Evolutionary conservation across 2,329 filamentous ascomycete species (phyloP), one percentile per base, ranked within the genome.

Genomic region (Septoria linicola): DNA sequence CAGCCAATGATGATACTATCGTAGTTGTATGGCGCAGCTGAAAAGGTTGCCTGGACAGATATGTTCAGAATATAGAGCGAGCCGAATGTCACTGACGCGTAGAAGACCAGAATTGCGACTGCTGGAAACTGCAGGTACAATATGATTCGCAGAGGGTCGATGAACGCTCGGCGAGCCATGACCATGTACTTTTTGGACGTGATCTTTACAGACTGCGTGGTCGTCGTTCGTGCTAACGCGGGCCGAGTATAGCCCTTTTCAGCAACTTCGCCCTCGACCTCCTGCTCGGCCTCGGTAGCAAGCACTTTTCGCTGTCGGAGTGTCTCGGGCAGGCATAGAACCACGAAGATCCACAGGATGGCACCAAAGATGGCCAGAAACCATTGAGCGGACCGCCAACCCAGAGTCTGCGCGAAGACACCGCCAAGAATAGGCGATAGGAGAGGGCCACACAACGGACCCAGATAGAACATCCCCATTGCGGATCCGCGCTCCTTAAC

Each of bases 381-480:
- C 84, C 87, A 93, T 73, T 89, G 81, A 1, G 87, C 88, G 32
- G 83, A 83, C 60, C 85, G 76, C 89, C 89, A 93, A 1, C 84
- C 82, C 63, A 86, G 83, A 4, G 69, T 75, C 59, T 88, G 72
- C 1, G 85, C 77, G n/a, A 95, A 70, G 0, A 78, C 81, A 36
- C 88, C 89, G 45, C 88, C 89, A 25, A 93, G 75, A 45, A 93
- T 86, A 1, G 89, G 89, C 0, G 85, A 83, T 4, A 92, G 68
- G 11, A 93, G 70, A 0, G 89, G 89, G 0, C 88, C 88, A 41
- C 83, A 79, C 7, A 93, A 70, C 0, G 89, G 88, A 0, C 89
- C 89, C 0, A 93, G 76, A 61, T 91, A 93, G 69, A 92, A 93
- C 34, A 88, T 77, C 2, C 86, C 82, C 88, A 93, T 93, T n/a